phyloP scores from a whole-genome alignment of 257 asterid genomes.

The Solanum chaucha region DNA sequence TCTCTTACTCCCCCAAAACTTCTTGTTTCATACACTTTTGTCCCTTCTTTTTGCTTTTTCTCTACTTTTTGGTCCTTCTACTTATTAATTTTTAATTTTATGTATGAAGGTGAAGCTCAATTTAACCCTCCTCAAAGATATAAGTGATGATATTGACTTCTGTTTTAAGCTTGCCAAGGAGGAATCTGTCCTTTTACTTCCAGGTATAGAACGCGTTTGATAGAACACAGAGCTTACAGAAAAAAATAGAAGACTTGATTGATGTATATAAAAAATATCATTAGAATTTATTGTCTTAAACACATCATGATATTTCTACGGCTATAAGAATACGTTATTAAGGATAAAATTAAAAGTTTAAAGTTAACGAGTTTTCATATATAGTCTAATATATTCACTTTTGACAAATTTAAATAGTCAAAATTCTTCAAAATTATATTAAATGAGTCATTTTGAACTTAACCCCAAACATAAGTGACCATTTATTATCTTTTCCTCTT shows the following conservation, averaged over 20 bases:
- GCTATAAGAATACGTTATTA: too few relatives aligned
- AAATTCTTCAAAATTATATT: neutral
- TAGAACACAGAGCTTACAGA: fast-evolving
- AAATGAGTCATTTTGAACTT: neutral
- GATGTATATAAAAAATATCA: neutral
- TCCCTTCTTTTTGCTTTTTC: neutral
- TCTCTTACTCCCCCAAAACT: neutral
- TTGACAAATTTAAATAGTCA: neutral
- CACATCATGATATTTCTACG: neutral
- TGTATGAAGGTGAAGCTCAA: slow-evolving; percentile 50
- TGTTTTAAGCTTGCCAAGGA: slow-evolving; percentile 70
- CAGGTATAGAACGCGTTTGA: slow-evolving; percentile 30
- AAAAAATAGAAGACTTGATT: neutral
- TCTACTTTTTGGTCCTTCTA: neutral
- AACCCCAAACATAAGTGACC: neutral
- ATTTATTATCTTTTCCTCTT: neutral
- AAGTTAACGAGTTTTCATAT: neutral
- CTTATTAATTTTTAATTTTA: neutral
- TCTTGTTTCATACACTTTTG: neutral
- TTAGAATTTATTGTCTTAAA: neutral
- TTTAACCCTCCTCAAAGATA: slow-evolving; percentile 38
- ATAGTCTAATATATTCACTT: neutral
- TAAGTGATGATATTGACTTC: slow-evolving; percentile 64
- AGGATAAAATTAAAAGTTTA: neutral
- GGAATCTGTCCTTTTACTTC: slow-evolving; percentile 73